Evolutionary conservation across 495 filamentous ascomycete genomes (phyloP), one percentile per base, ranked within the genome.

Genomic region (Opeltia flavorubescens): DNA sequence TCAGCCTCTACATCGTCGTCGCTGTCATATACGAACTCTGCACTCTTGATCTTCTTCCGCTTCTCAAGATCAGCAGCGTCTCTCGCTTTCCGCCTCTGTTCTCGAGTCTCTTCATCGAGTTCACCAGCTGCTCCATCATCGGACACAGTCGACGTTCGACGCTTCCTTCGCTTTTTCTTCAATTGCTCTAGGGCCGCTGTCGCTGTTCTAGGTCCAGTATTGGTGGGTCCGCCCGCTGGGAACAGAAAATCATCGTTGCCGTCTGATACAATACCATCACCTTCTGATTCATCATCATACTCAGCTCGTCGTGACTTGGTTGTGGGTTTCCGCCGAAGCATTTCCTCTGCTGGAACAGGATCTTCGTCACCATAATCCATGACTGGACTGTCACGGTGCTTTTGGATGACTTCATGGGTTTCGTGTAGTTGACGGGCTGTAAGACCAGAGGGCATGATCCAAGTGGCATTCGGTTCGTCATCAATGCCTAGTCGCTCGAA

Each of bases 21-120:
- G 59, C 79, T 84, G 29, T 77, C 75, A 50, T 80, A 71, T 29
- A 98, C 81, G 59, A 77, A 93, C 31, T 89, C 62, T 17, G 77
- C 76, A 58, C 82, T 88, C 70, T 95, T 95, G 60, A 94, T 84
- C 59, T 82, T 81, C 17, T 67, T 67, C 47, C 74, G 68, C 58
- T 84, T 81, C 46, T 78, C 80, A 18, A 74, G 62, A 50, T 84
- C 68, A 36, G 68, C 67, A 35, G 70, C 68, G 43, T 72, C 60
- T 50, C 75, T 74, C n/a, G 69, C 66, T 13, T 68, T 66, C 9
- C 69, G 69, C 30, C 68, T 72, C 28, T 64, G 73, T 43, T 79
- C 74, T 1, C 66, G 54, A 12, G 50, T 62, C 34, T 64, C 68
- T n/a, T 75, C 74, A 23, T 70, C 71, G 4, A 78, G 53, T 24